phyloP scores from a whole-genome alignment of 495 filamentous ascomycete genomes.

The Pyrenula aspistea region DNA sequence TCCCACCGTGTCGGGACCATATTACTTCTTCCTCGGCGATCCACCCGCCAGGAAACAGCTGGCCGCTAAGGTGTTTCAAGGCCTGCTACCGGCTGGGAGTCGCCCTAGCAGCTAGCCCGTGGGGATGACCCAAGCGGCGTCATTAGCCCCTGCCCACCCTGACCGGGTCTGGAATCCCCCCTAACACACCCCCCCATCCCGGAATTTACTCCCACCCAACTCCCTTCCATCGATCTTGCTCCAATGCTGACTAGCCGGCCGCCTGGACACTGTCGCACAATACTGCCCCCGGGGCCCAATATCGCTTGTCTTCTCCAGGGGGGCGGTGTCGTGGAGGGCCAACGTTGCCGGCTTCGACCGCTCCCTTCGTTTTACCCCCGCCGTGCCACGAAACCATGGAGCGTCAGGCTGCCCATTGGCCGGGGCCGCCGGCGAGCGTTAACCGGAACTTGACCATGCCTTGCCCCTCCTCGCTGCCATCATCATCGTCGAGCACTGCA shows the following conservation, averaged over 20 bases:
- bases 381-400: too few relatives aligned
- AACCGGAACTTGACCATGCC: not conserved
- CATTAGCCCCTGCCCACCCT: not conserved
- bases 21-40: not conserved
- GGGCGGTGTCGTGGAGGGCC: too few relatives aligned
- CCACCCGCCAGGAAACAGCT: not conserved
- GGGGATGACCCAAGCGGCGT: not conserved
- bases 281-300: too few relatives aligned
- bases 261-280: too few relatives aligned
- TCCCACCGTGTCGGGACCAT: not conserved
- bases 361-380: too few relatives aligned
- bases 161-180: too few relatives aligned
- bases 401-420: too few relatives aligned
- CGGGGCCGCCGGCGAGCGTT: not conserved
- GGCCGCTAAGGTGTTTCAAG: not conserved
- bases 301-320: too few relatives aligned
- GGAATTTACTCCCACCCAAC: not conserved
- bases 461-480: not conserved
- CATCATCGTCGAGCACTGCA: not conserved
- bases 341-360: too few relatives aligned
- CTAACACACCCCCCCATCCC: not conserved
- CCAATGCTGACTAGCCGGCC: not conserved
- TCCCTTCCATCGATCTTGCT: not conserved
- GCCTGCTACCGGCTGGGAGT: not conserved
- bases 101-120: not conserved